phyloP scores from a whole-genome alignment of 345 rosid species.

The Dimocarpus longan region DNA sequence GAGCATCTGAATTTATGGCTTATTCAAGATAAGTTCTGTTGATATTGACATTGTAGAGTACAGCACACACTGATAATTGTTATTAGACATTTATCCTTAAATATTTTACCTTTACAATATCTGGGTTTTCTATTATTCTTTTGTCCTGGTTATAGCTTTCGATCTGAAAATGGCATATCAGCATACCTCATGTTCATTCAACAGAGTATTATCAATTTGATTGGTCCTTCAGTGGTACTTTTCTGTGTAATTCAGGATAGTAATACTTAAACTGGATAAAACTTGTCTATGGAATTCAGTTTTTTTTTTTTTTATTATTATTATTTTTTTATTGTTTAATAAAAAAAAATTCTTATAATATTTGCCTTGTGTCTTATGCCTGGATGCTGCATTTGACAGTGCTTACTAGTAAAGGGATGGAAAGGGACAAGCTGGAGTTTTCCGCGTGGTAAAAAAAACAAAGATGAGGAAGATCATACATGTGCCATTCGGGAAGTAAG shows the following conservation, averaged over 20 bases:
- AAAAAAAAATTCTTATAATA: not conserved
- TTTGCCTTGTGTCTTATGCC: slow-evolving; percentile 8
- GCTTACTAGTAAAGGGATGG: slow-evolving; percentile 98
- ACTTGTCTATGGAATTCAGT: not conserved
- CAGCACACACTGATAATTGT: not conserved
- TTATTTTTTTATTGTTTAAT: too few species aligned
- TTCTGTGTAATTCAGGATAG: not conserved
- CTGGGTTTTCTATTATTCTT: not conserved
- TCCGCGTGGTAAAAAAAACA: slow-evolving; percentile 99
- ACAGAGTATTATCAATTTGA: not conserved
- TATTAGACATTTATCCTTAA: not conserved
- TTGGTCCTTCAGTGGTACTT: not conserved
- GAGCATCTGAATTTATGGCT: not conserved
- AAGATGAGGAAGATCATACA: slow-evolving; percentile 97
- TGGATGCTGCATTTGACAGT: slow-evolving; percentile 44
- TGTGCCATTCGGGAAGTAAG: slow-evolving; percentile 96
- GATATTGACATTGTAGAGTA: not conserved
- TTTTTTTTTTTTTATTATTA: too few species aligned
- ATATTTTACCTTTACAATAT: not conserved
- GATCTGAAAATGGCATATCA: not conserved
- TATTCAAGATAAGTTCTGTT: not conserved
- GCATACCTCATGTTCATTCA: not conserved
- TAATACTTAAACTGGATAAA: not conserved
- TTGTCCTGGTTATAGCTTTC: not conserved
- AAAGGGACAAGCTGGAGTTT: slow-evolving; percentile 99